Conservation (phyloP, 169 alveolate genomes). For the Babesia gibsoni region DNA sequence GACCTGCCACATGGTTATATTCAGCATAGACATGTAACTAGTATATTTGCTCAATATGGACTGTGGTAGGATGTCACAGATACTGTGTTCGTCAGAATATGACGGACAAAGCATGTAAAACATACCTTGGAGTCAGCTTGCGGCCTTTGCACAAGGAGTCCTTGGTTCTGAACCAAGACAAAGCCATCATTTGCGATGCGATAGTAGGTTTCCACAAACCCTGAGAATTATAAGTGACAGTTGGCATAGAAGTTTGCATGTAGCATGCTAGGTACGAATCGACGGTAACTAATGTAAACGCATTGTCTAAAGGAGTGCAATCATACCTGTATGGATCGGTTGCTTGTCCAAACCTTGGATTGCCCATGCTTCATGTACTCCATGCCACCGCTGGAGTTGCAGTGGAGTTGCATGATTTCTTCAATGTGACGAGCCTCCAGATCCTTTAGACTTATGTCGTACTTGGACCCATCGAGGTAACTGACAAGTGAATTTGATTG, state of each 20-base stretch:
- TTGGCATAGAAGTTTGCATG: too few species aligned
- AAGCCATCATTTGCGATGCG: slow-evolving; percentile 74
- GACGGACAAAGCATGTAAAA: background rate
- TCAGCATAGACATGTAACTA: too few species aligned
- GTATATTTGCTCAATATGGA: too few species aligned
- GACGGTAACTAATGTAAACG: too few species aligned
- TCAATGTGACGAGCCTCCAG: slow-evolving; percentile 77
- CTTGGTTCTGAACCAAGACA: slow-evolving; percentile 77
- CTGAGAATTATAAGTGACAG: slow-evolving; percentile 42
- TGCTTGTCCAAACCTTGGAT: slow-evolving; percentile 72
- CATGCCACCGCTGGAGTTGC: slow-evolving; percentile 73
- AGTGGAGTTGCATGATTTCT: slow-evolving; percentile 70
- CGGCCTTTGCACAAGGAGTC: slow-evolving; percentile 54
- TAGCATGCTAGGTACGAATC: too few species aligned
- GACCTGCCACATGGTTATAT: slow-evolving; percentile 64
- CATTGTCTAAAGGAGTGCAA: background rate
- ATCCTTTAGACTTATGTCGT: slow-evolving; percentile 79
- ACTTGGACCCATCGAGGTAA: slow-evolving; percentile 69
- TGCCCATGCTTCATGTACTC: slow-evolving; percentile 75
- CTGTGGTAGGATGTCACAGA: too few species aligned
- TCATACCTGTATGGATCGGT: slow-evolving; percentile 74
- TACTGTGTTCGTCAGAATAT: too few species aligned
- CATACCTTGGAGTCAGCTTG: slow-evolving; percentile 25
- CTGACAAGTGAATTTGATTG: background rate
- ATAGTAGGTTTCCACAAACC: slow-evolving; percentile 84